phyloP scores from a whole-genome alignment of 1,284 basidiomycete genomes.

The Papiliotrema laurentii region DNA sequence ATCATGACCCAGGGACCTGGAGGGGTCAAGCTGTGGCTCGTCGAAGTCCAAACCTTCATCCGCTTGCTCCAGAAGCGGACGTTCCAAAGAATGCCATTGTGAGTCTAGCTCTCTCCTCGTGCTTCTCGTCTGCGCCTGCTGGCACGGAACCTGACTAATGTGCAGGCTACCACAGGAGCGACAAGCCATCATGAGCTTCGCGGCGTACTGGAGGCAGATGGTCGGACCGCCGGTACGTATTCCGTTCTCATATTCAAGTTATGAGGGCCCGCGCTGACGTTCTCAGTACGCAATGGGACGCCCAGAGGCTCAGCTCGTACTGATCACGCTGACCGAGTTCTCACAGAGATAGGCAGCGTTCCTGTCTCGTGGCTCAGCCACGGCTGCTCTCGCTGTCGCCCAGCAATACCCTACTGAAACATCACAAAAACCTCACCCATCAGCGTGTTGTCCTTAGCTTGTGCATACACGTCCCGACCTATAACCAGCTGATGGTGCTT shows the following conservation, averaged over 20 bases:
- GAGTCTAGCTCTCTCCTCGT: no score
- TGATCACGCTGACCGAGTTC: conserved; percentile 31
- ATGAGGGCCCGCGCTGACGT: background rate
- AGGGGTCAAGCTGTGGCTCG: conserved; percentile 26
- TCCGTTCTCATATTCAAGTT: background rate
- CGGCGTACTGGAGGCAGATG: conserved; percentile 28
- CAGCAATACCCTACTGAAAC: background rate
- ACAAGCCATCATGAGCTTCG: conserved; percentile 20
- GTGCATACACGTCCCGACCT: no score
- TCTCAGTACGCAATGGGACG: conserved; percentile 30
- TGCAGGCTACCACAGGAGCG: conserved; percentile 22
- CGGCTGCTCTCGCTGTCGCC: background rate
- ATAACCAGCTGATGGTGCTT: no score
- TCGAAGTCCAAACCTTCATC: conserved; percentile 30
- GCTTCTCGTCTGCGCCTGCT: no score
- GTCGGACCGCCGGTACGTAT: conserved; percentile 22
- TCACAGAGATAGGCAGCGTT: conserved; percentile 1
- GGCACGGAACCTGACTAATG: background rate
- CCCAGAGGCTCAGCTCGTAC: conserved; percentile 35
- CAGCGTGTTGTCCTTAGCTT: no score
- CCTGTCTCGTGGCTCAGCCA: no score
- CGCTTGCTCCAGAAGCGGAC: conserved; percentile 22
- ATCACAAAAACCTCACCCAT: background rate
- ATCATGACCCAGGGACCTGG: conserved; percentile 17
- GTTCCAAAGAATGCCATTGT: conserved; percentile 26